phyloP scores from a whole-genome alignment of 352 stramenopile genomes.

The Phytophthora citricola region DNA sequence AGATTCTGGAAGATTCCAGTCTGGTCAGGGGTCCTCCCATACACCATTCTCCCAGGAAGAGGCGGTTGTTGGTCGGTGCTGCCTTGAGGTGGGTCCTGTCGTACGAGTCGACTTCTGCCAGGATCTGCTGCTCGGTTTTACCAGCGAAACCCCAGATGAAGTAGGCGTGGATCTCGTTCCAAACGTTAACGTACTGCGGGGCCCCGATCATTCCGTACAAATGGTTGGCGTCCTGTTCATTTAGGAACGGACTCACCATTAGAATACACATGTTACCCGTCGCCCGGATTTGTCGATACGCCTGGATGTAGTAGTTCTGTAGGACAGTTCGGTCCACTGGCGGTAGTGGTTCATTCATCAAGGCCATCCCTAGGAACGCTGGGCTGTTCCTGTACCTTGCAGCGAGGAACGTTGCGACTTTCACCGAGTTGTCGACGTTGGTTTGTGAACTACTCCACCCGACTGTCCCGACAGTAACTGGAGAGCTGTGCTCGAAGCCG shows the following conservation, averaged over 20 bases:
- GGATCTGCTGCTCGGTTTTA: slow-evolving; percentile 28
- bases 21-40: slow-evolving; percentile 39
- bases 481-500: slow-evolving; percentile 56
- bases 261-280: slow-evolving; percentile 58
- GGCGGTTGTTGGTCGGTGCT: slow-evolving; percentile 3
- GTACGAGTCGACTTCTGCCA: slow-evolving; percentile 36
- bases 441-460: slow-evolving; percentile 37
- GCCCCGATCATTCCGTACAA: slow-evolving; percentile 38
- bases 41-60: slow-evolving; percentile 68
- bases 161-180: slow-evolving; percentile 66
- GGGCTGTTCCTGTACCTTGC: slow-evolving; percentile 46
- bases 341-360: slow-evolving; percentile 62
- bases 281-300: slow-evolving; percentile 49
- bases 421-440: slow-evolving; percentile 47
- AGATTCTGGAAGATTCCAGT: slow-evolving; percentile 41
- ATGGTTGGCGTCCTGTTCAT: slow-evolving; percentile 35
- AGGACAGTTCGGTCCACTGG: slow-evolving; percentile 29
- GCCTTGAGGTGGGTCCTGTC: slow-evolving; percentile 19
- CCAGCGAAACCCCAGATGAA: slow-evolving; percentile 55
- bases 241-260: slow-evolving; percentile 45
- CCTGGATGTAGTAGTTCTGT: slow-evolving; percentile 45
- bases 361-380: slow-evolving; percentile 55
- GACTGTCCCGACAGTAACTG: slow-evolving; percentile 3
- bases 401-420: slow-evolving; percentile 48
- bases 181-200: slow-evolving; percentile 57